Evolutionary conservation across 257 asterid species (phyloP), one percentile per base, ranked within the genome.

Genomic region (Cinchona pubescens): DNA sequence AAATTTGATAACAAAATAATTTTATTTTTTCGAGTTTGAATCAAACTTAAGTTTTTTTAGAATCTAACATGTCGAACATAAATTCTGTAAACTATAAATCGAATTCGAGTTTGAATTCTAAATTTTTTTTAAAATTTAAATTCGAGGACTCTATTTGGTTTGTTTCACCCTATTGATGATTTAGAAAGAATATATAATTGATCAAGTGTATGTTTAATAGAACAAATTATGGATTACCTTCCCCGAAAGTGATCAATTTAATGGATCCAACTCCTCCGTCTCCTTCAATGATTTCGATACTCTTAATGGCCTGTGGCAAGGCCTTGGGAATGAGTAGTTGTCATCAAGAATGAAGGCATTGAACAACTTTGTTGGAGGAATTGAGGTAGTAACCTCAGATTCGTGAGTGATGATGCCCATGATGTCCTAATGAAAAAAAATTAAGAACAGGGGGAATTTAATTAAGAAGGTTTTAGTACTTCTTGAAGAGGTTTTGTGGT

Each of bases 201-300:
- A n/a, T n/a, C n/a, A n/a, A n/a, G n/a, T n/a, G n/a, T n/a, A n/a
- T n/a, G n/a, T n/a, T n/a, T n/a, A n/a, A n/a, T n/a, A n/a, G n/a
- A n/a, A n/a, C n/a, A n/a, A n/a, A n/a, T n/a, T n/a, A 21, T 19
- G 51, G 18, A 7, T 27, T 35, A 88, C 90, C 89, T 35, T 86
- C 55, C 4, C 83, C 86, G 69, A 84, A 86, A 65, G 86, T 86
- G 29, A 83, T 38, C 5, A 84, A 86, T 42, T 86, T 84, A 73
- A 88, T 82, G 77, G 73, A 71, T 38, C 81, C 76, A 40, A 55
- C 76, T 16, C 76, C 85, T 23, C 85, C 85, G 27, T 71, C 78
- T 4, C 83, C 83, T 45, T 75, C 64, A 25, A 75, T 43, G 13
- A 75, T 56, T 6, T 82, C 81, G 29, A 82, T 23, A 40, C 80